Conservation (phyloP, 208 protist species). For the Novymonas esmeraldas region DNA sequence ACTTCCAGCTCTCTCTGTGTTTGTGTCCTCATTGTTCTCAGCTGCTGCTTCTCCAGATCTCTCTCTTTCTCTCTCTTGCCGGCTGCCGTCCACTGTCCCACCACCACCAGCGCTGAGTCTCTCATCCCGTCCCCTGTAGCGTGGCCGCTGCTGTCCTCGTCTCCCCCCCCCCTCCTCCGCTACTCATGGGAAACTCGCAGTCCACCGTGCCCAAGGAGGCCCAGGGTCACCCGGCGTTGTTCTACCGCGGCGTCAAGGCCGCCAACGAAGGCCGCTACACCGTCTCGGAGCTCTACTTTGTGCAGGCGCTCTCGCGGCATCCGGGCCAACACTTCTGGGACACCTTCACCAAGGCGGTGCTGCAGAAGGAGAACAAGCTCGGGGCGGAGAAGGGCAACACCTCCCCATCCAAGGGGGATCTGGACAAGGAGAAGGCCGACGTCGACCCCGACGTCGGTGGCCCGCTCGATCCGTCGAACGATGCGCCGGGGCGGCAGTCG, state of each 20-base stretch:
- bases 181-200: conserved; percentile 9
- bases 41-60: too few relatives aligned
- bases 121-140: not conserved
- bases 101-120: too few relatives aligned
- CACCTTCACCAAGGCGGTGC: not conserved
- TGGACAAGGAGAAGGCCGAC: not conserved
- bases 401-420: not conserved
- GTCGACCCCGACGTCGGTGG: not conserved
- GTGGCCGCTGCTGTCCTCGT: too few relatives aligned
- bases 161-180: too few relatives aligned
- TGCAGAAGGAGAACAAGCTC: not conserved
- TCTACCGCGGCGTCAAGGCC: conserved; percentile 18
- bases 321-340: conserved; percentile 24
- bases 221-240: conserved; percentile 14
- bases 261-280: conserved; percentile 16
- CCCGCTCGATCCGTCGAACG: not conserved
- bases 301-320: conserved; percentile 18
- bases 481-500: not conserved
- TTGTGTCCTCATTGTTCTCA: too few relatives aligned
- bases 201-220: conserved; percentile 8
- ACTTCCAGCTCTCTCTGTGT: too few relatives aligned
- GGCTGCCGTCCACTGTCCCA: too few relatives aligned
- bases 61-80: too few relatives aligned
- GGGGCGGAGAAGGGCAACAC: not conserved
- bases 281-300: conserved; percentile 28